A percentile compares a stretch with the other conserved stretches of the same genome.
phyloP scores from a whole-genome alignment of 768 basidiomycete genomes.

The Tricholoma sp. region DNA sequence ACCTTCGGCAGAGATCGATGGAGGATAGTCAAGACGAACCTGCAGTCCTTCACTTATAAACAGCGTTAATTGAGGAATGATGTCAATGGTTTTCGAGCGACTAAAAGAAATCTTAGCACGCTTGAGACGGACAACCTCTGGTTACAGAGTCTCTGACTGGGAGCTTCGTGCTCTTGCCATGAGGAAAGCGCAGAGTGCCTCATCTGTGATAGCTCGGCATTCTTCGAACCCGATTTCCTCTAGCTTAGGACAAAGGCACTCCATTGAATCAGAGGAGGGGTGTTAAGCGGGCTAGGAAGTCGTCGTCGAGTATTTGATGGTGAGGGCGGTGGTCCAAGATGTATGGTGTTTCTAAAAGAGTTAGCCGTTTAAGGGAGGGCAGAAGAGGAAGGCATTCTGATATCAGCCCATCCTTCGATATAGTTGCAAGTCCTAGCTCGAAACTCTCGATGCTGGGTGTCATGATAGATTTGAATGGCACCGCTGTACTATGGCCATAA shows the following conservation, averaged over 20 bases:
- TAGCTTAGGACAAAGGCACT: neutral
- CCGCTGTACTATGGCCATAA: neutral
- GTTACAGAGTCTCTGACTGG: neutral
- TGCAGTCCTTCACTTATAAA: neutral
- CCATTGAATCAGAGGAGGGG: neutral
- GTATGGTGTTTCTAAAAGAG: neutral
- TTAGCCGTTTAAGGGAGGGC: neutral
- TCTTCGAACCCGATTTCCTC: neutral
- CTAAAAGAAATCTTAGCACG: neutral
- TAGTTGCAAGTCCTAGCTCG: neutral
- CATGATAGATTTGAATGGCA: neutral
- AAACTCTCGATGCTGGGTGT: neutral
- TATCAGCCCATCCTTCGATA: neutral
- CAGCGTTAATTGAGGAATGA: neutral
- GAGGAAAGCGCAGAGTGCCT: neutral
- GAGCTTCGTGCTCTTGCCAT: neutral
- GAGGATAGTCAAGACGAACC: neutral
- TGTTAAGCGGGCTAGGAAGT: neutral
- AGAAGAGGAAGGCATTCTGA: neutral
- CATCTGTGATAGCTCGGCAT: neutral
- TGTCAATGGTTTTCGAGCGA: neutral
- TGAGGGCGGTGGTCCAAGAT: neutral
- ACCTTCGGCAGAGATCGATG: neutral
- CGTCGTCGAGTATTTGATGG: neutral
- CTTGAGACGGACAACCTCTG: neutral